These are phyloP conservation scores for Geotrichum ghanense DNA, from an alignment of 805 yeast genomes.

Conservation along the genomic window DNA sequence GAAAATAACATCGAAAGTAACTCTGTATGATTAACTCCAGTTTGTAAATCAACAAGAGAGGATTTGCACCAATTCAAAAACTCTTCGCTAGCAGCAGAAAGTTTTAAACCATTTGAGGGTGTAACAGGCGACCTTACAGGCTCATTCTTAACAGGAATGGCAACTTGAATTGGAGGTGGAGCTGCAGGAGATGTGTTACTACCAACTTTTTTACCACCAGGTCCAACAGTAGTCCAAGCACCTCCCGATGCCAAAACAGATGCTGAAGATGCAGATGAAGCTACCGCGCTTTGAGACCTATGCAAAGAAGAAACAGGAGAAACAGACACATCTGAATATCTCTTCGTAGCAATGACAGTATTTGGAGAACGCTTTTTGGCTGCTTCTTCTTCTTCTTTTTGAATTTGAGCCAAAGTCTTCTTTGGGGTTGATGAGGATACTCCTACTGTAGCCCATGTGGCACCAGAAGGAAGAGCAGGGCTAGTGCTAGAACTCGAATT, in stretches of 20 bases:
- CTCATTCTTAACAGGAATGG: conserved; percentile 3
- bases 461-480: conserved; percentile 17
- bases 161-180: conserved; percentile 1
- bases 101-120: background rate
- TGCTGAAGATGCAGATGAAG: conserved; percentile 7
- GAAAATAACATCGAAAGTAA: conserved; percentile 69
- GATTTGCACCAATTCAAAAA: conserved; percentile 31
- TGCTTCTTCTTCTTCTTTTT: conserved; percentile 27
- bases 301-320: conserved; percentile 9
- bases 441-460: conserved; percentile 16
- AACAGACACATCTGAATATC: conserved; percentile 7
- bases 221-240: conserved; percentile 29
- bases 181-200: conserved; percentile 4
- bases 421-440: conserved; percentile 15
- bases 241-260: conserved; percentile 6
- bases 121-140: background rate
- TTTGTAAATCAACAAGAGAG: conserved; percentile 41
- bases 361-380: conserved; percentile 10
- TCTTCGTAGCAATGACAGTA: background rate
- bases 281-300: conserved; percentile 8
- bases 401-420: conserved; percentile 28
- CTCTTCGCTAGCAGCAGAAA: conserved; percentile 24
- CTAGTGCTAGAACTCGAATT: conserved; percentile 5
- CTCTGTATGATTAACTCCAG: conserved; percentile 67
- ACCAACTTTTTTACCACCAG: conserved; percentile 61